Percentiles rank a stretch among this genome's conserved stretches.
Evolutionary conservation across 441 rosid genomes (phyloP).

Genomic region (Pelargonium citronellum): DNA sequence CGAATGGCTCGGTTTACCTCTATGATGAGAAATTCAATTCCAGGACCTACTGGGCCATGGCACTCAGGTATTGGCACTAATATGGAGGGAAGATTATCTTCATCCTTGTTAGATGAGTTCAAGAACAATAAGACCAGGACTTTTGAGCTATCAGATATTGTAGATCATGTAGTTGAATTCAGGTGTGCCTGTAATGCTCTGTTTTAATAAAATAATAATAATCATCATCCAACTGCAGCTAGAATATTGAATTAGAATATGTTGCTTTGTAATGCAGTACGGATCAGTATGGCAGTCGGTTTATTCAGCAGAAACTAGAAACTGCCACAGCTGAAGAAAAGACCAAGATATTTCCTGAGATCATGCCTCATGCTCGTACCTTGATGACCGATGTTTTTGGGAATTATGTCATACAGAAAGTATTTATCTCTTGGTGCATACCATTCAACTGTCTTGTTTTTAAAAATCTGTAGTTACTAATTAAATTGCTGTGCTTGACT

Average conservation of each 20-base stretch:
- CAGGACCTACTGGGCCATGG: slow-evolving; percentile 55
- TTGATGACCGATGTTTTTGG: slow-evolving; percentile 93
- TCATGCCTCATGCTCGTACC: slow-evolving; percentile 68
- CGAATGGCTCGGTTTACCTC: slow-evolving; percentile 45
- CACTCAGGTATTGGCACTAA: slow-evolving; percentile 41
- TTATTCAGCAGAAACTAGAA: slow-evolving; percentile 88
- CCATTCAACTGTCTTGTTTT: neutral
- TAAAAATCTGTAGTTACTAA: neutral
- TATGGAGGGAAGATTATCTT: slow-evolving; percentile 50
- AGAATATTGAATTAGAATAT: neutral
- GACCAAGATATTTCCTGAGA: slow-evolving; percentile 73
- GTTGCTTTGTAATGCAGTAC: slow-evolving; percentile 36
- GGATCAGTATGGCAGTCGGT: slow-evolving; percentile 92
- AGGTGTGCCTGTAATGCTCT: slow-evolving; percentile 37
- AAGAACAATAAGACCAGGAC: slow-evolving; percentile 70
- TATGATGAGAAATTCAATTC: slow-evolving; percentile 49
- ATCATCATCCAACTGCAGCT: neutral
- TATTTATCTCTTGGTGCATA: slow-evolving; percentile 20
- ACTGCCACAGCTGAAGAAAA: slow-evolving; percentile 74
- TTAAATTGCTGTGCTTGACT: neutral
- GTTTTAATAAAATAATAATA: neutral
- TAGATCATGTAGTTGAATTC: slow-evolving; percentile 77
- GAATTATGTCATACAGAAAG: slow-evolving; percentile 90
- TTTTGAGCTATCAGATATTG: slow-evolving; percentile 68
- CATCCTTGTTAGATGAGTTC: slow-evolving; percentile 78